Evolutionary conservation across 2,329 filamentous ascomycete genomes (phyloP), one percentile per base, ranked within the genome.

Genomic region (Colletotrichum spinosum): DNA sequence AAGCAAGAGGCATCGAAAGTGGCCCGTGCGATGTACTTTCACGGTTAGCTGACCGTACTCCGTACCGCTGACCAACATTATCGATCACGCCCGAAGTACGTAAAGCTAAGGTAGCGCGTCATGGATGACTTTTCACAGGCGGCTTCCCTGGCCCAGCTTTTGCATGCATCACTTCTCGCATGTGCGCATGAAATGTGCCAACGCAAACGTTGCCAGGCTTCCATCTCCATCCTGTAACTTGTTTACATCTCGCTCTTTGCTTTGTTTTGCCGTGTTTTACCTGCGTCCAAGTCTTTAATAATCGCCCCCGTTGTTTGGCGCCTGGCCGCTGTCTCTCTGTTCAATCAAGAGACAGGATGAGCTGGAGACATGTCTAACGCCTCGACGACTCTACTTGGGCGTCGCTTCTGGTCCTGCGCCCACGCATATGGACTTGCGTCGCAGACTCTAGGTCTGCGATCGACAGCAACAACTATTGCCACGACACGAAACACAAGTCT

Each of bases 341-440:
- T 60, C 65, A 65, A 65, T 54, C 55, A 65, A 65, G 61, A 50
- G 57, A 60, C 66, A 67, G 57, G 50, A 81, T 81, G 79, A 76
- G 70, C 72, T 71, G 72, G 71, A 69, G 76, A 74, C 69, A 81
- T 81, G 79, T 78, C 78, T 75, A 80, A 75, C 74, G 74, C 61
- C 54, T 59, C 65, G 46, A 64, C 67, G 61, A 65, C 56, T 76
- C 72, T 76, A 69, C 67, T 76, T 61, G 74, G 76, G 71, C 76
- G 75, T 72, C 75, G 73, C 69, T 70, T 76, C 61, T 72, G 75
- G 65, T 72, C 73, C 68, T 70, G 71, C 68, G 46, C 62, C 54
- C 49, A 38, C 17, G 65, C 68, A 69, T 68, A 71, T 67, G 59
- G 25, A 25, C 25, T 5, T 25, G 25, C 68, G 39, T 55, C 55